Base-by-base conservation (phyloP, 108 stramenopile genomes). In the Cyclotella sp. region DNA sequence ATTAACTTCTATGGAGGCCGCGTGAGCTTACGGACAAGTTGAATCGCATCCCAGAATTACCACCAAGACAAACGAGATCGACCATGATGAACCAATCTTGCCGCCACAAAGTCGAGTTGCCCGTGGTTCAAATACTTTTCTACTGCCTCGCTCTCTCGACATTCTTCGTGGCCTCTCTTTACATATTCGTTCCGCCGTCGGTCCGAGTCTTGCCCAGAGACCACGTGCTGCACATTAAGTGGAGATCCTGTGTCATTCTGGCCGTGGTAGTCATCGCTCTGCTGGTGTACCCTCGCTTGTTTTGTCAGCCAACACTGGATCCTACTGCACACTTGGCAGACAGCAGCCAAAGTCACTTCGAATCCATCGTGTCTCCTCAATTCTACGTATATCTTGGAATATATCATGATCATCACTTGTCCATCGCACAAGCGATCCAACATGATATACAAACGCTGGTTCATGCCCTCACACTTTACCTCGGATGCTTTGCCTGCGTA, bases 151-250 rank as follows among this genome's bases (percentile, higher is more conserved):
- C 53, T 19, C 58, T 83, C 18, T 78, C 87, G 5, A n/a, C 69
- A 43, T 22, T 80, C 42, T 95, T 87, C 75, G 94, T 95, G 22
- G 63, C 49, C 9, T 87, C 86, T 15, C 85, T 95, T 39, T 95
- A 95, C 74, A 41, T 80, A 0, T 84, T 95, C 61, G 89, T 95
- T 15, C 94, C 94, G 10, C 4, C 68, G 12, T 43, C 39, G 12
- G 68, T 93, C 30, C 88, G 91, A 46, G 42, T 52, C 16, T 58
- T 93, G 44, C 70, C 79, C 18, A 81, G 94, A 9, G 85, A 90
- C 58, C 75, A 92, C 75, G 62, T 55, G 11, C 64, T 22, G 19
- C 92, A 95, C 47, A 92, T 95, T 29, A 64, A 85, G 79, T 88
- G 84, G 82, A 70, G 94, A 26, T 29, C 78, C 0, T 41, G 81